A percentile compares a stretch with the other conserved stretches of the same genome.
These are phyloP conservation scores for Candida rishiriensis DNA, from an alignment of 805 yeast genomes.

Conservation along the genomic window DNA sequence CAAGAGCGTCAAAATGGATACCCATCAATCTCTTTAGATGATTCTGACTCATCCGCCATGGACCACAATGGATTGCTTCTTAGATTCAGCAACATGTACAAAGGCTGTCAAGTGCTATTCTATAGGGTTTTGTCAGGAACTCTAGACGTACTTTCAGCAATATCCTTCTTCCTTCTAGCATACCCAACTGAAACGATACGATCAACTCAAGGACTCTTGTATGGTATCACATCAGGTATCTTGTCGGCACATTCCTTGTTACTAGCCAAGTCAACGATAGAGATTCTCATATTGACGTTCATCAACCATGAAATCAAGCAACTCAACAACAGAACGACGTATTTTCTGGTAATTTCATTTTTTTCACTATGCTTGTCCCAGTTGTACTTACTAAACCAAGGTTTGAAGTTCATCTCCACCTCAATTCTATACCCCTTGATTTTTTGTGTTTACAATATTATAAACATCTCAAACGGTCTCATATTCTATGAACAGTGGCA, in stretches of 20 bases:
- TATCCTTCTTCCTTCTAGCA: slow-evolving; percentile 6
- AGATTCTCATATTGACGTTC: slow-evolving; percentile 49
- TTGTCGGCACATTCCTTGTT: slow-evolving; percentile 82
- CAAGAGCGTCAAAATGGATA: too few species aligned
- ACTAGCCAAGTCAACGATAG: slow-evolving; percentile 81
- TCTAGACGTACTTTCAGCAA: not conserved
- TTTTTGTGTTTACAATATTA: slow-evolving; percentile 75
- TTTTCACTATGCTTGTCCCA: slow-evolving; percentile 65
- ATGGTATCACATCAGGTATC: slow-evolving; percentile 69
- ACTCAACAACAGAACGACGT: slow-evolving; percentile 38
- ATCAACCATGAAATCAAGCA: slow-evolving; percentile 26
- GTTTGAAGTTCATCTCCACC: slow-evolving; percentile 65
- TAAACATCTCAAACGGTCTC: slow-evolving; percentile 62
- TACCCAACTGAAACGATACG: slow-evolving; percentile 12
- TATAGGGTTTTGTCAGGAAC: not conserved
- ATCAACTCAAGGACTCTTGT: slow-evolving; percentile 52
- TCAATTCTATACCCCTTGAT: slow-evolving; percentile 80
- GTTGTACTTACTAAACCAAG: slow-evolving; percentile 67
- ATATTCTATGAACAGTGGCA: slow-evolving; percentile 52
- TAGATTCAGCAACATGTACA: not conserved
- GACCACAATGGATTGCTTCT: not conserved
- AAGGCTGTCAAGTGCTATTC: not conserved
- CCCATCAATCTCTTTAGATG: not conserved
- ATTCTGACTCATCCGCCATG: not conserved
- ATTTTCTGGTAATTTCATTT: slow-evolving; percentile 50